Conservation (phyloP, 2,329 filamentous ascomycete genomes). For the Aureobasidium lini region DNA sequence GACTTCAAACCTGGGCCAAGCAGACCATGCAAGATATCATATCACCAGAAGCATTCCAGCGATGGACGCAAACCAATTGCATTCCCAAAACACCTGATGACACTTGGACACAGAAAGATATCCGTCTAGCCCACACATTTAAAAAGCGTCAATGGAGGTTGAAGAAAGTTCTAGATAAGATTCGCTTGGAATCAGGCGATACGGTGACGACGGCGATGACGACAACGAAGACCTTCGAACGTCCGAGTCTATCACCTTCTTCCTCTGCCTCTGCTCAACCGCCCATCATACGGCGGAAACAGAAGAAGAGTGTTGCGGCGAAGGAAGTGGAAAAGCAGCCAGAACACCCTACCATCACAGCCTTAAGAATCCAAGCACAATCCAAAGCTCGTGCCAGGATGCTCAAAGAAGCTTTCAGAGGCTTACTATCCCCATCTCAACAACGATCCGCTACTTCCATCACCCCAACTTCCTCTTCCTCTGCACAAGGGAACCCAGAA, state of each 20-base stretch:
- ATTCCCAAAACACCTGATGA: not conserved
- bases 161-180: not conserved
- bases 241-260: too few relatives aligned
- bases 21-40: not conserved
- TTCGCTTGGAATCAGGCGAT: too few relatives aligned
- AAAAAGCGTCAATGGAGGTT: not conserved
- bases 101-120: not conserved
- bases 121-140: not conserved
- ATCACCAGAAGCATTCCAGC: not conserved
- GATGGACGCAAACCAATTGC: not conserved
- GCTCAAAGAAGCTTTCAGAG: not conserved
- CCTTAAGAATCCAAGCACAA: not conserved
- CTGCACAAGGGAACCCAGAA: not conserved
- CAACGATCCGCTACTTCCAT: not conserved
- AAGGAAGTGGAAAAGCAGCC: not conserved
- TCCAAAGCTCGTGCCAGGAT: not conserved
- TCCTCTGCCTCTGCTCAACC: too few relatives aligned
- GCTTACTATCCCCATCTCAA: not conserved
- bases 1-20: not conserved
- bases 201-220: too few relatives aligned
- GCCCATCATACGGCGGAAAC: not conserved
- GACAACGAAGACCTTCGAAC: too few relatives aligned
- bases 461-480: not conserved
- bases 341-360: not conserved
- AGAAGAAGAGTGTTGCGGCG: not conserved